Conservation (phyloP, 768 basidiomycete genomes). For the Boletus subparvulus region DNA sequence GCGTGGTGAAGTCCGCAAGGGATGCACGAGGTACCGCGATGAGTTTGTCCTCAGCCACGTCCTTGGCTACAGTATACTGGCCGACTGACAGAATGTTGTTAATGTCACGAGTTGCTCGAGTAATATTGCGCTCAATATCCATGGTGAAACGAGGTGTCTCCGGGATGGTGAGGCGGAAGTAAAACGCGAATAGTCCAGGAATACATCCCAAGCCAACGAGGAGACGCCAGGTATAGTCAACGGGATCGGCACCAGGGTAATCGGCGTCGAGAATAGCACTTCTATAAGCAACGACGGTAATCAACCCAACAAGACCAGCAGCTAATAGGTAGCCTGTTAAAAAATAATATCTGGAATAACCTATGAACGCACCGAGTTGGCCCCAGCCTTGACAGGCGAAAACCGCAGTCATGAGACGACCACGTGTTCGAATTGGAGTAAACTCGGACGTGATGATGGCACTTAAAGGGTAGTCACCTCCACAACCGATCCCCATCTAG, state of each 20-base stretch:
- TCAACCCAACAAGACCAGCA: conserved; percentile 64
- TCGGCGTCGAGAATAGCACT: conserved; percentile 44
- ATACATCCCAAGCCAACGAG: conserved; percentile 85
- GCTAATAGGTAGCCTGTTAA: conserved; percentile 33
- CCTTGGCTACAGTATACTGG: conserved; percentile 45
- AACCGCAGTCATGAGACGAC: conserved; percentile 85
- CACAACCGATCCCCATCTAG: conserved; percentile 78
- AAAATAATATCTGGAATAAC: background rate
- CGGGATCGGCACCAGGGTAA: conserved; percentile 40
- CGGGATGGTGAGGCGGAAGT: conserved; percentile 89
- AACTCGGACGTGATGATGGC: conserved; percentile 92
- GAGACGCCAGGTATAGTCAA: conserved; percentile 83
- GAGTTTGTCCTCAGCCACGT: conserved; percentile 44
- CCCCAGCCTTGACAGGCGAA: conserved; percentile 91
- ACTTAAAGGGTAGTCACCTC: conserved; percentile 81
- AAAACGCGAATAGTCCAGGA: conserved; percentile 74
- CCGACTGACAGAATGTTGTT: conserved; percentile 55
- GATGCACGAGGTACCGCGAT: conserved; percentile 64
- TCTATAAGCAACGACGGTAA: conserved; percentile 66
- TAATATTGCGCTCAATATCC: conserved; percentile 81
- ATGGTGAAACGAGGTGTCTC: conserved; percentile 91
- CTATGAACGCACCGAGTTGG: conserved; percentile 56
- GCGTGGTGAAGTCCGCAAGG: conserved; percentile 57
- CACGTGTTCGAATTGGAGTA: conserved; percentile 70
- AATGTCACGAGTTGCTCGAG: conserved; percentile 72